Evolutionary conservation across 306 rosid genomes (phyloP).

Genomic region (Corylus heterophylla): DNA sequence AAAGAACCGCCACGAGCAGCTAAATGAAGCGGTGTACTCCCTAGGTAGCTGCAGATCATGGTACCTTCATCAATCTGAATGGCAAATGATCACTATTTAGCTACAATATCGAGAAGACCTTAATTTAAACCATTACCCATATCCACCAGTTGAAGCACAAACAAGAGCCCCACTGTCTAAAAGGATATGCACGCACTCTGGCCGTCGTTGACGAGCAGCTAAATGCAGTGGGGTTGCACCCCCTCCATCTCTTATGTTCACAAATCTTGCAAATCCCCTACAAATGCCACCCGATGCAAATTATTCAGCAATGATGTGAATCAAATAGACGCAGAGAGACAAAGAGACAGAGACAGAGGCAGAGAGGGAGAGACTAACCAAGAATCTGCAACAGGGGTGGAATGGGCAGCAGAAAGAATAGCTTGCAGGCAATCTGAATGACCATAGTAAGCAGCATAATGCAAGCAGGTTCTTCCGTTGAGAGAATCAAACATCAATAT

Average conservation of each 20-base stretch:
- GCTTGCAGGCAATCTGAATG: conserved; percentile 74
- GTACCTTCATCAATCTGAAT: conserved; percentile 37
- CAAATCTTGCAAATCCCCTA: conserved; percentile 92
- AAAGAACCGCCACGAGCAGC: conserved; percentile 85
- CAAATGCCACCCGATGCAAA: conserved; percentile 23
- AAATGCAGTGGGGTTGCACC: conserved; percentile 89
- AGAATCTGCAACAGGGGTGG: conserved; percentile 67
- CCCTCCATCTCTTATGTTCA: conserved; percentile 82
- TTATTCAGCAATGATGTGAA: not conserved
- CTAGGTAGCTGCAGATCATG: conserved; percentile 62
- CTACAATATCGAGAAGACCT: conserved; percentile 4
- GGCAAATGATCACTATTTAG: conserved; percentile 18
- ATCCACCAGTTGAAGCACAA: conserved; percentile 77
- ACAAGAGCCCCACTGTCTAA: conserved; percentile 86
- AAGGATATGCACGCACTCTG: conserved; percentile 65
- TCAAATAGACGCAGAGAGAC: not conserved
- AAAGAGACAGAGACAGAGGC: conserved; percentile 5
- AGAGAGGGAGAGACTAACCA: conserved; percentile 47
- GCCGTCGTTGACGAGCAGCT: conserved; percentile 68
- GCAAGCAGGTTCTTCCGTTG: conserved; percentile 80
- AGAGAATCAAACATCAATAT: conserved; percentile 81
- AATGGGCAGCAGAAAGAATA: conserved; percentile 76
- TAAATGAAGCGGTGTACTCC: conserved; percentile 87
- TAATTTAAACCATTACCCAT: conserved; percentile 47
- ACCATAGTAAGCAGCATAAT: conserved; percentile 81